Evolutionary conservation across 225 moss, liverwort and hornwort genomes (phyloP), one percentile per base, ranked within the genome.

Genomic region (Straminergon stramineum): DNA sequence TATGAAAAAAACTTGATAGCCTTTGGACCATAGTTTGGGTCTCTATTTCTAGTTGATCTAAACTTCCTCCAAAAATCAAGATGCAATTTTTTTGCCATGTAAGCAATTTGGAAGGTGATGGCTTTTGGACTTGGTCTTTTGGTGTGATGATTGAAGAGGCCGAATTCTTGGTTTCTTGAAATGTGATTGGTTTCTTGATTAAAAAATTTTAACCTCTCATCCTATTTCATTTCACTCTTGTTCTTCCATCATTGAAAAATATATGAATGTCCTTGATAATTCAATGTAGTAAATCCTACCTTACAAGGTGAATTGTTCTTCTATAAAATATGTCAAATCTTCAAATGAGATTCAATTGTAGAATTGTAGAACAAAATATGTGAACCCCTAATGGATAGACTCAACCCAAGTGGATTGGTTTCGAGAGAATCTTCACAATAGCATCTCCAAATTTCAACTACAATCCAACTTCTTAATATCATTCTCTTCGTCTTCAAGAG

Each of bases 371-470:
- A 19, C 0, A 51, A 51, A 2, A 32, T 31, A 7, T 31, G 1
- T 31, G 6, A 75, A 51, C 2, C 4, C 1, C 2, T 3, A 11
- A 45, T 14, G 13, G 22, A 55, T 3, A 77, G 2, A 22, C 2
- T 9, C 2, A 22, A 55, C 0, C 4, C 23, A 22, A 35, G 21
- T 35, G 15, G 10, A 0, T 23, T 55, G 8, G 9, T 34, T 52
- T 76, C 32, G 21, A 76, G 34, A 34, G 8, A 75, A 52, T 32
- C 76, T 32, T 52, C 1, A 76, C 13, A 52, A 21, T 8, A 23
- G 15, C 0, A 1, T 35, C 2, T 77, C 34, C 0, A 34, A 20
- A 11, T 5, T 14, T 53, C 22, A 77, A 77, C 4, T 52, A 52
- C 6, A 76, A 0, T 32, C 21, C 13, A 52, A 34, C 13, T 76